Conservation (phyloP, 306 rosid genomes). For the Medicago ruthenica region DNA sequence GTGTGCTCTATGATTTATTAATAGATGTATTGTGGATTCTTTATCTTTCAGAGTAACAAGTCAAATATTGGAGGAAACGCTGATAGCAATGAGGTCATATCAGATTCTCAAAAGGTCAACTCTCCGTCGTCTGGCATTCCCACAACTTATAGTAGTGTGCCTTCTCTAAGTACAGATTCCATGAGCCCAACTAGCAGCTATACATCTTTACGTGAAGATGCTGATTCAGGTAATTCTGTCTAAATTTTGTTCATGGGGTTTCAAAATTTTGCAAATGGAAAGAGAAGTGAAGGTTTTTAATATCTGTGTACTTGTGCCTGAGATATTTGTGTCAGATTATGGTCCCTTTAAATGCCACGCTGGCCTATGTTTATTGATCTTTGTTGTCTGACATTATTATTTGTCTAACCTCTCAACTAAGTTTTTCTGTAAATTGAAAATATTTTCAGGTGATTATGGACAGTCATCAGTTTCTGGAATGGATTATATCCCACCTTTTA, state of each 20-base stretch:
- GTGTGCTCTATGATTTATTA: slow-evolving; percentile 5
- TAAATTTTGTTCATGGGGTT: slow-evolving; percentile 40
- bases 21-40: slow-evolving; percentile 25
- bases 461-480: slow-evolving; percentile 62
- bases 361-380: slow-evolving; percentile 10
- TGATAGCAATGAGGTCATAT: slow-evolving; percentile 61
- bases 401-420: slow-evolving; percentile 23
- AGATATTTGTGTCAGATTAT: slow-evolving; percentile 32
- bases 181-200: slow-evolving; percentile 70
- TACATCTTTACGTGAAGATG: slow-evolving; percentile 81
- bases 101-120: slow-evolving; percentile 57
- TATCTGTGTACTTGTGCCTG: slow-evolving; percentile 21
- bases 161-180: slow-evolving; percentile 70
- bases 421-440: slow-evolving; percentile 10
- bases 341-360: slow-evolving; percentile 48
- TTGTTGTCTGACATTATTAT: slow-evolving; percentile 18
- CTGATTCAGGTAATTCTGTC: slow-evolving; percentile 74
- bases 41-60: slow-evolving; percentile 68
- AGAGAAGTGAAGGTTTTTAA: slow-evolving; percentile 13
- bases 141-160: slow-evolving; percentile 51
- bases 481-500: slow-evolving; percentile 54
- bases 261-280: slow-evolving; percentile 13
- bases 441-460: slow-evolving; percentile 53
- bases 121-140: slow-evolving; percentile 62
- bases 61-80: slow-evolving; percentile 64